phyloP scores from a whole-genome alignment of 2,329 filamentous ascomycete species.

The Escovopsis weberi region DNA sequence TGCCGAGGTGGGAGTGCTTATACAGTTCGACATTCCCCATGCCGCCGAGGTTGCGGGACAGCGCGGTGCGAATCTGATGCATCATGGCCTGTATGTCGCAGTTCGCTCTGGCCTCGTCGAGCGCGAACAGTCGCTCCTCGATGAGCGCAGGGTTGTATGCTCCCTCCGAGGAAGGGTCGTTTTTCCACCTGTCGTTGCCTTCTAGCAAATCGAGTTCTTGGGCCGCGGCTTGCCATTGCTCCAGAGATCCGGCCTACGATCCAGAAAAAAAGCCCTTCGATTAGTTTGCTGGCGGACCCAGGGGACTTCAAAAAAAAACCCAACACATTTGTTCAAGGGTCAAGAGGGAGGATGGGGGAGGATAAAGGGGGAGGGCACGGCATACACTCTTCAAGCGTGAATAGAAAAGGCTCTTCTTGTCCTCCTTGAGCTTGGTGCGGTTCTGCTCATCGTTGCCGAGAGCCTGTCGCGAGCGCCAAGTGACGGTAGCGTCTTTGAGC shows the following conservation, averaged over 20 bases:
- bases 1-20: slow-evolving; percentile 70
- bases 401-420: slow-evolving; percentile 47
- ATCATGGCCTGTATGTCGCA: slow-evolving; percentile 66
- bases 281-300: too few relatives aligned
- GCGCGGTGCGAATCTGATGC: slow-evolving; percentile 62
- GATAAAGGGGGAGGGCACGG: slow-evolving; percentile 5
- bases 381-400: slow-evolving; percentile 51
- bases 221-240: slow-evolving; percentile 64
- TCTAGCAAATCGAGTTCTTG: slow-evolving; percentile 66
- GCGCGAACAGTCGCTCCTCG: slow-evolving; percentile 50
- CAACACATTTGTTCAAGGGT: not conserved
- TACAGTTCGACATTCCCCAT: slow-evolving; percentile 79
- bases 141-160: slow-evolving; percentile 63
- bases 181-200: slow-evolving; percentile 71
- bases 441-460: slow-evolving; percentile 19
- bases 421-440: slow-evolving; percentile 25
- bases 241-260: slow-evolving; percentile 47
- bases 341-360: not conserved
- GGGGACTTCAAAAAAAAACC: too few relatives aligned
- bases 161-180: slow-evolving; percentile 34
- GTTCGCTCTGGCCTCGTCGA: slow-evolving; percentile 58
- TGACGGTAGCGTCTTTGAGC: slow-evolving; percentile 25
- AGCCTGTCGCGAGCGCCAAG: slow-evolving; percentile 35
- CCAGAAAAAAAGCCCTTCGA: too few relatives aligned
- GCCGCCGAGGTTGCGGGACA: slow-evolving; percentile 68